Evolutionary conservation across 345 rosid genomes (phyloP), one percentile per base, ranked within the genome.

Genomic region (Anacardium occidentale): DNA sequence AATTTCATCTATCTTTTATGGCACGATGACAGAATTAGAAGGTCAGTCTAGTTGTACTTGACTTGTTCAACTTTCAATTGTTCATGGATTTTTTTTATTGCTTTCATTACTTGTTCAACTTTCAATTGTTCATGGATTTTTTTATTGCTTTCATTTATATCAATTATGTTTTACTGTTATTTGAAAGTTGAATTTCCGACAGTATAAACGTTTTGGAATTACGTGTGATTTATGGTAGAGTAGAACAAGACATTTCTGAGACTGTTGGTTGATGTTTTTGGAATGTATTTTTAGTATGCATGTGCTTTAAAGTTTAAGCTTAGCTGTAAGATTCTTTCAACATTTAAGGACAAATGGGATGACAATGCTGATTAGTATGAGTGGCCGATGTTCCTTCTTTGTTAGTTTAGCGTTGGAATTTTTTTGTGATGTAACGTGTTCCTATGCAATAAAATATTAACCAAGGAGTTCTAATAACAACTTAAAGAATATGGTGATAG

Each of bases 11-110:
- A 83, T 76, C 83, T 92, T 2, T 67, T 90, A 70, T 77, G 90
- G 73, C 91, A 89, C 32, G 98, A 94, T 52, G 79, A 81, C n/a
- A 89, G 98, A 25, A 84, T 94, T 72, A 86, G 87, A 80, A 94
- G 98, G 98, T 91, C 77, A 63, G 15, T 21, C 68, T 25, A 2
- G 32, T 48, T 20, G 45, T 69, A 45, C 45, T 18, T 15, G 18
- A 56, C 25, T 45, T 18, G 45, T n/a, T 25, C 25, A 9, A 14
- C 15, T 45, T 22, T 17, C 10, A 26, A 42, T 25, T 25, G 25
- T 44, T 29, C 5, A 40, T 40, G 26, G 63, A 40, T 40, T 44
- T n/a, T 24, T 56, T 55, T 15, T 42, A 26, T 12, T 58, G n/a
- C 25, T 25, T 69, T 50, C 13, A 44, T 25, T 32, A 56, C 25